A percentile compares a stretch with the other conserved stretches of the same genome.
Evolutionary conservation across 2,329 filamentous ascomycete species (phyloP).

Genomic region (Ceratocystis huliohia): DNA sequence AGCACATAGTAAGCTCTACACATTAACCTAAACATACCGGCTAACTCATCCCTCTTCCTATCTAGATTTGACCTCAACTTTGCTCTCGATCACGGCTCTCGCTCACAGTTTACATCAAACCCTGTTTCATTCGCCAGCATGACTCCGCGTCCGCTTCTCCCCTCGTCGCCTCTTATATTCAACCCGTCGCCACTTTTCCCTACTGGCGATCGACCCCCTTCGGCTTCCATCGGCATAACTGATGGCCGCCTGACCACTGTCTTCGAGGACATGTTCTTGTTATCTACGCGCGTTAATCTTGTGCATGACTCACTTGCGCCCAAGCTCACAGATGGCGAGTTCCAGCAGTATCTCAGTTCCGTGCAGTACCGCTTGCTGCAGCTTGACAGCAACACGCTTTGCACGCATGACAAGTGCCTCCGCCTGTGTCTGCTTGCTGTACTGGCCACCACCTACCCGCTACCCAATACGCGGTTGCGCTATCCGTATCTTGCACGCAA

Average conservation of each 20-base stretch:
- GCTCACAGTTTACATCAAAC: constrained; percentile 12
- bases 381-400: constrained; percentile 13
- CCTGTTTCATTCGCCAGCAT: constrained; percentile 18
- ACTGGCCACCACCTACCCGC: constrained; percentile 19
- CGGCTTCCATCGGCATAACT: constrained; percentile 8
- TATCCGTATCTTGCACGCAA: constrained; percentile 17
- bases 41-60: background rate
- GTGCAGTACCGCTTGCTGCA: constrained; percentile 19
- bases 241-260: constrained; percentile 17
- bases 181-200: background rate
- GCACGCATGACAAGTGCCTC: constrained; percentile 17
- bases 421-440: constrained; percentile 17
- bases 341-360: constrained; percentile 16
- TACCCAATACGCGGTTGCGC: constrained; percentile 17
- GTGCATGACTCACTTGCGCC: constrained; percentile 14
- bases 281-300: constrained; percentile 16
- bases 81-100: constrained; percentile 17
- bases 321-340: constrained; percentile 19
- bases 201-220: constrained; percentile 2
- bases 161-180: constrained; percentile 8
- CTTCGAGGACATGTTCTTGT: constrained; percentile 19
- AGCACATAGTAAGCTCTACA: background rate
- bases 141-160: constrained; percentile 12
- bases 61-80: constrained; percentile 17
- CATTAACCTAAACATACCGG: background rate